Evolutionary conservation across 495 filamentous ascomycete species (phyloP).

Genomic region (Trichoderma virens): DNA sequence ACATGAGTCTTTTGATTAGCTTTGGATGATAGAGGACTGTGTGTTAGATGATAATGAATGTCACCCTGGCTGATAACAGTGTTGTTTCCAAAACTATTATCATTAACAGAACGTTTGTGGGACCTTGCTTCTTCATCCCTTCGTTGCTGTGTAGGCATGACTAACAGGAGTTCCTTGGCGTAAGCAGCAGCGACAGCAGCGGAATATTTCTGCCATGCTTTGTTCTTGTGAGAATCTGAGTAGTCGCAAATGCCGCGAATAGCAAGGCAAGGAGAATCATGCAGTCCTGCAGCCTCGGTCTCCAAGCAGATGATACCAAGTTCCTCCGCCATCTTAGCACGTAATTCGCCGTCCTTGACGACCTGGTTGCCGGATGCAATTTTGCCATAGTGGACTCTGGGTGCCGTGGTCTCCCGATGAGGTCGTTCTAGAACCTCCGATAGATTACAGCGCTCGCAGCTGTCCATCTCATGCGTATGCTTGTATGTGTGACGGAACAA

Average conservation of each 20-base stretch:
- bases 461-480: slow-evolving; percentile 15
- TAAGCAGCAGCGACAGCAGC: slow-evolving; percentile 26
- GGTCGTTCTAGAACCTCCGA: slow-evolving; percentile 20
- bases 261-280: slow-evolving; percentile 30
- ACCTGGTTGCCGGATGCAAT: slow-evolving; percentile 6
- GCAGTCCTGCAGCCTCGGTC: slow-evolving; percentile 40
- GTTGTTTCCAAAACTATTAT: background rate
- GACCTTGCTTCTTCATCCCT: background rate
- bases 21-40: background rate
- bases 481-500: slow-evolving; percentile 26
- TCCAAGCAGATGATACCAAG: slow-evolving; percentile 32
- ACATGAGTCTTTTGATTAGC: background rate
- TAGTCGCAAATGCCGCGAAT: slow-evolving; percentile 33
- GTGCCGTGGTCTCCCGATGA: slow-evolving; percentile 11
- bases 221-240: slow-evolving; percentile 31
- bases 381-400: slow-evolving; percentile 9
- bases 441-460: slow-evolving; percentile 18
- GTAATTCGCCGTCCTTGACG: background rate
- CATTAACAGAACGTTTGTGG: slow-evolving; percentile 1
- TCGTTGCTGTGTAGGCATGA: background rate
- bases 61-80: background rate
- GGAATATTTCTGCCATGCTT: no score
- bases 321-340: slow-evolving; percentile 9
- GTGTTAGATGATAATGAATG: background rate
- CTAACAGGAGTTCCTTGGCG: slow-evolving; percentile 21